Conservation (phyloP, 2,329 filamentous ascomycete genomes). For the Cephalotrichum gorgonifer region DNA sequence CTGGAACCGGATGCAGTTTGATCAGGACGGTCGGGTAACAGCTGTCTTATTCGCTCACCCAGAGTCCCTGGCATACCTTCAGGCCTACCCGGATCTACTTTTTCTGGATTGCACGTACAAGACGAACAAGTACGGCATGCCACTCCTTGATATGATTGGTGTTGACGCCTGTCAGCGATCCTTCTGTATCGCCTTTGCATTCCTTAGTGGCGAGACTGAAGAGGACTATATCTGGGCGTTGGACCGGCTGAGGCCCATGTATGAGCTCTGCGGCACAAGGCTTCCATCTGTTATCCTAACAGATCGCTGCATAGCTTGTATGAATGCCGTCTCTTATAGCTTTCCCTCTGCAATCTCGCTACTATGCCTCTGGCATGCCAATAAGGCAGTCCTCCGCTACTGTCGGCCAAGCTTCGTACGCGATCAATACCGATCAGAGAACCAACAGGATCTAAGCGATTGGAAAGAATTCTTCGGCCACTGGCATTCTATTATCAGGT, state of each 20-base stretch:
- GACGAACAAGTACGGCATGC: neutral
- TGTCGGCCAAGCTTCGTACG: slow-evolving; percentile 5
- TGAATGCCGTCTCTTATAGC: slow-evolving; percentile 7
- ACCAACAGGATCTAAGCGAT: neutral
- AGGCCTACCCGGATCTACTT: slow-evolving; percentile 6
- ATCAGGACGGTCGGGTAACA: slow-evolving; percentile 9
- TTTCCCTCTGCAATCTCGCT: slow-evolving; percentile 8
- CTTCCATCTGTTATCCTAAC: slow-evolving; percentile 11
- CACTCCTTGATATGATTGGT: neutral
- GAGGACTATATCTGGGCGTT: slow-evolving; percentile 13
- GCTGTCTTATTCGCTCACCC: slow-evolving; percentile 14
- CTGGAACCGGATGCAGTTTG: slow-evolving; percentile 9
- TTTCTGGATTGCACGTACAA: neutral
- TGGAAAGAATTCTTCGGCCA: slow-evolving; percentile 11
- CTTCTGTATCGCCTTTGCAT: slow-evolving; percentile 15
- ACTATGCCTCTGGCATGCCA: slow-evolving; percentile 11
- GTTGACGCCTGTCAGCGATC: neutral
- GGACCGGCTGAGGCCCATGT: slow-evolving; percentile 10
- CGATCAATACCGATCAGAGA: too few species aligned
- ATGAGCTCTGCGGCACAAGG: slow-evolving; percentile 7
- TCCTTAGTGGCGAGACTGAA: slow-evolving; percentile 10
- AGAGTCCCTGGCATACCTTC: slow-evolving; percentile 11
- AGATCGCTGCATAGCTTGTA: slow-evolving; percentile 11
- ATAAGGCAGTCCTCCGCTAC: slow-evolving; percentile 10
- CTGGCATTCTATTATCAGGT: slow-evolving; percentile 12